Evolutionary conservation across 192 early-diverging fungal species (phyloP).

Genomic region (Pilaira anomala): DNA sequence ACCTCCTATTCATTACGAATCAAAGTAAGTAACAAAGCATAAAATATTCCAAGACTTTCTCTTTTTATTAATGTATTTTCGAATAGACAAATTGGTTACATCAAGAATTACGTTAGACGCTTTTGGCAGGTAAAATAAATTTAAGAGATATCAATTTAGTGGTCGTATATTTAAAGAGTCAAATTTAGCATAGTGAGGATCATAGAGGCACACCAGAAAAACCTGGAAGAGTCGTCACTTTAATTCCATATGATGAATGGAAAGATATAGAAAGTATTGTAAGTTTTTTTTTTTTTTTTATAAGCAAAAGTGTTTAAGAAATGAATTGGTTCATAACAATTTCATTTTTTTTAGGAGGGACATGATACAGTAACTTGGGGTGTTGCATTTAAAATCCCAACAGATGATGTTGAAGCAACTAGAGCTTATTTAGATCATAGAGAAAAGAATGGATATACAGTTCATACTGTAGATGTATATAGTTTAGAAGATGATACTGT

Average conservation of each 20-base stretch:
- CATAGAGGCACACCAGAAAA: constrained; percentile 78
- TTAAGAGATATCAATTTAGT: constrained; percentile 16
- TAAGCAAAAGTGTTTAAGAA: background rate
- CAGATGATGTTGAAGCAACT: constrained; percentile 61
- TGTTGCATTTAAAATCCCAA: constrained; percentile 75
- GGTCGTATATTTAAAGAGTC: constrained; percentile 16
- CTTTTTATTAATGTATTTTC: background rate
- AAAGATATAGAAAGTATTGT: constrained; percentile 48
- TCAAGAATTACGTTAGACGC: constrained; percentile 64
- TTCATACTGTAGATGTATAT: constrained; percentile 47
- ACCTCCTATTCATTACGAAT: constrained; percentile 50
- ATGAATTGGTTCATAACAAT: too few relatives aligned
- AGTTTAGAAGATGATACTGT: constrained; percentile 19
- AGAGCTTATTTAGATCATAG: constrained; percentile 77
- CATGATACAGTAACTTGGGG: constrained; percentile 71
- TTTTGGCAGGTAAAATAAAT: constrained; percentile 67
- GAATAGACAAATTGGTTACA: constrained; percentile 57
- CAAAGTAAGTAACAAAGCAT: constrained; percentile 31
- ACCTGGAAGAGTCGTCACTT: constrained; percentile 85
- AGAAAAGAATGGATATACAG: constrained; percentile 88
- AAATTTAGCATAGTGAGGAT: constrained; percentile 66
- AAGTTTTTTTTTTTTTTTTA: constrained; percentile 15
- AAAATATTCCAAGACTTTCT: background rate
- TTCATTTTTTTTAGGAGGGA: too few relatives aligned
- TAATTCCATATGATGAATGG: constrained; percentile 74